Percentiles rank a stretch among this genome's conserved stretches.
Conservation (phyloP, 163 green algal species). For the Prototheca cutis region DNA sequence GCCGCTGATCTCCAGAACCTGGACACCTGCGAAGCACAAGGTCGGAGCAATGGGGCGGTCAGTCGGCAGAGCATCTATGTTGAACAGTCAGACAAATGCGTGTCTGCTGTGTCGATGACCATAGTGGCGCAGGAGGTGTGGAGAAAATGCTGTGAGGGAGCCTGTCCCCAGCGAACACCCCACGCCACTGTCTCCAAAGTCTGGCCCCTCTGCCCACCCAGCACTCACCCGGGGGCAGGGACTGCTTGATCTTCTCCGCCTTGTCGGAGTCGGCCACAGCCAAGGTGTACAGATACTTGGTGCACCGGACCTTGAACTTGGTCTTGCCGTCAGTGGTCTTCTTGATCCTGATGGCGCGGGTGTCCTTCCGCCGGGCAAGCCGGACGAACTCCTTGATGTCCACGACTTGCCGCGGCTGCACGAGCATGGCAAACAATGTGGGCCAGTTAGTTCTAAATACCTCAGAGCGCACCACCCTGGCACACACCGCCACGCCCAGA, state of each 20-base stretch:
- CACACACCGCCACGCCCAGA: too few species aligned
- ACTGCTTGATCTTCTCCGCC: conserved; percentile 99
- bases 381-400: conserved; percentile 99
- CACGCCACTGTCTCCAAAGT: too few species aligned
- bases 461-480: too few species aligned
- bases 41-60: too few species aligned
- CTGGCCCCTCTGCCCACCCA: too few species aligned
- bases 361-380: conserved; percentile 92
- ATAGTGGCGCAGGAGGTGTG: too few species aligned
- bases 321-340: conserved; percentile 88
- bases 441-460: background rate
- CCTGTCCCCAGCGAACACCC: too few species aligned
- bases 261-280: conserved; percentile 95
- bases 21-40: conserved; percentile 48
- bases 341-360: conserved; percentile 92
- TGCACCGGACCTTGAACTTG: conserved; percentile 96
- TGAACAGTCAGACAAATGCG: too few species aligned
- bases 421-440: background rate
- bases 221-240: conserved; percentile 86
- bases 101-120: too few species aligned
- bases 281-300: conserved; percentile 96
- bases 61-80: too few species aligned
- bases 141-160: too few species aligned
- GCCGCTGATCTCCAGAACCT: conserved; percentile 50
- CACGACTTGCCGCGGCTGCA: conserved; percentile 92